These are phyloP conservation scores for Shiraia bambusicola DNA, from an alignment of 2,329 filamentous ascomycete genomes.

Conservation along the genomic window DNA sequence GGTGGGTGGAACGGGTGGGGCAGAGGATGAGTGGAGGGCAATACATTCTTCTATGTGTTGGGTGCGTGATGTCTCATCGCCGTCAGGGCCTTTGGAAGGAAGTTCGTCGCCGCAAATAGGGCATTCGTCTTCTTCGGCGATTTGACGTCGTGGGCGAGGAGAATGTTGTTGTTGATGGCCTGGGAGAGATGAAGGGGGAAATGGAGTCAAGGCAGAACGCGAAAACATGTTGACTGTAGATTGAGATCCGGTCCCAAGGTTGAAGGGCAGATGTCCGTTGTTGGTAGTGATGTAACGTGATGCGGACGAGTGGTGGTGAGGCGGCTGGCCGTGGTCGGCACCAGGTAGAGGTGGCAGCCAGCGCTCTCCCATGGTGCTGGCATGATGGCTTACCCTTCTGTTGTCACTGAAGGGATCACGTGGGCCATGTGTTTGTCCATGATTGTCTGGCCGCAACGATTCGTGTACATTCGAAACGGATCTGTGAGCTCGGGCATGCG, in stretches of 20 bases:
- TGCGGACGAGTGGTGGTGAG: constrained; percentile 13
- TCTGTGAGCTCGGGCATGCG: constrained; percentile 22
- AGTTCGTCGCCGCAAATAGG: constrained; percentile 74
- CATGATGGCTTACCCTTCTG: constrained; percentile 29
- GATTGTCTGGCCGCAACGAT: constrained; percentile 16
- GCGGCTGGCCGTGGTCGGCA: constrained; percentile 13
- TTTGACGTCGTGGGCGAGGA: constrained; percentile 27
- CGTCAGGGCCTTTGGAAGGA: constrained; percentile 52
- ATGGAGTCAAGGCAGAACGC: constrained; percentile 14
- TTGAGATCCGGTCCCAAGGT: constrained; percentile 11
- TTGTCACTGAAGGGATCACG: constrained; percentile 23
- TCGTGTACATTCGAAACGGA: constrained; percentile 24
- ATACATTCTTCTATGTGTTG: constrained; percentile 50
- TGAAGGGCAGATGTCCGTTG: constrained; percentile 8
- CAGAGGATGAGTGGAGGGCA: constrained; percentile 29
- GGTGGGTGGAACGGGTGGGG: constrained; percentile 15
- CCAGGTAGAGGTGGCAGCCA: constrained; percentile 27
- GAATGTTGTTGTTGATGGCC: constrained; percentile 21
- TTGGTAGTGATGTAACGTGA: constrained; percentile 11
- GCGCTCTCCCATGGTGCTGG: constrained; percentile 24
- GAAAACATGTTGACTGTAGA: constrained; percentile 20
- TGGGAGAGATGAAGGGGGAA: constrained; percentile 13
- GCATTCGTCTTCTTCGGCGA: constrained; percentile 73
- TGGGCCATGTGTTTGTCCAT: constrained; percentile 20
- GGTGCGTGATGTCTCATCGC: constrained; percentile 46